A percentile compares a stretch with the other conserved stretches of the same genome.
phyloP scores from a whole-genome alignment of 2,329 filamentous ascomycete genomes.

The Apiospora koreana region DNA sequence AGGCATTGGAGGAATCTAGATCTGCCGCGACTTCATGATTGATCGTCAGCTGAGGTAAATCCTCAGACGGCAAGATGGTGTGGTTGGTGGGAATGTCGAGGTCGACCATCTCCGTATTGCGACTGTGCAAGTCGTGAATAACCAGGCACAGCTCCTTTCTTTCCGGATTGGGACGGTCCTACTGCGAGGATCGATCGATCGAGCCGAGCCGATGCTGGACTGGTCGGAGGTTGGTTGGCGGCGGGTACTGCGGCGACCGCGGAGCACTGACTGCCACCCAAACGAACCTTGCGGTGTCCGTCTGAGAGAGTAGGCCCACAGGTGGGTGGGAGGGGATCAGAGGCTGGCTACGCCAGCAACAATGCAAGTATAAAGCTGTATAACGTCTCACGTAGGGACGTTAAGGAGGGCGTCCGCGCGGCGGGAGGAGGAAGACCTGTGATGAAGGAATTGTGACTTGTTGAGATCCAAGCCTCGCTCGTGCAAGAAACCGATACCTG shows the following conservation, averaged over 20 bases:
- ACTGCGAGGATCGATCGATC: constrained; percentile 10
- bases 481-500: constrained; percentile 80
- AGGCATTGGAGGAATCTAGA: constrained; percentile 92
- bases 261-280: constrained; percentile 98
- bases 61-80: constrained; percentile 79
- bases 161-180: background rate
- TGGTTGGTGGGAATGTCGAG: constrained; percentile 78
- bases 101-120: constrained; percentile 74
- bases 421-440: constrained; percentile 79
- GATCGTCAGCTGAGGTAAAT: constrained; percentile 89
- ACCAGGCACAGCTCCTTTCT: constrained; percentile 11
- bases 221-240: constrained; percentile 19
- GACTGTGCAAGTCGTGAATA: constrained; percentile 16
- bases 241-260: constrained; percentile 55
- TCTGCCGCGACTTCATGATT: constrained; percentile 93
- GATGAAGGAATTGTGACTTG: constrained; percentile 85
- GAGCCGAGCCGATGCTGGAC: constrained; percentile 25
- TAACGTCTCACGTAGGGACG: constrained; percentile 71
- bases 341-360: constrained; percentile 90
- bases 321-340: constrained; percentile 58
- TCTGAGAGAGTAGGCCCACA: constrained; percentile 98
- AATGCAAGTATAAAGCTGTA: constrained; percentile 45
- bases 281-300: constrained; percentile 94
- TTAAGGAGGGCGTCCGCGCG: constrained; percentile 91
- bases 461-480: constrained; percentile 57